Evolutionary conservation across 1,139 yeast species (phyloP).

Genomic region (Saccharomyces hybrid): DNA sequence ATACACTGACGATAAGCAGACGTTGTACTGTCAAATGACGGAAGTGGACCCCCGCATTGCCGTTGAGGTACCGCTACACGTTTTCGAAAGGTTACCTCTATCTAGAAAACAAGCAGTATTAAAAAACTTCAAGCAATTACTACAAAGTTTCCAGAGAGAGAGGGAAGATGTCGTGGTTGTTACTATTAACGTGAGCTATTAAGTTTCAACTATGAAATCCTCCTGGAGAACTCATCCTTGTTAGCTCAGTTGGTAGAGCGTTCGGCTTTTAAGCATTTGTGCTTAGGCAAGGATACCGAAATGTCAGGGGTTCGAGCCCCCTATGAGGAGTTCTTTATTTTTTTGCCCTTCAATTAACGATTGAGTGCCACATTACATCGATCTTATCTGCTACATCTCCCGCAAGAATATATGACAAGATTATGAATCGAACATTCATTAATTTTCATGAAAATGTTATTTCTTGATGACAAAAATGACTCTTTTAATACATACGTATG

Average conservation of each 20-base stretch:
- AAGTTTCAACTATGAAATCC: too few species aligned
- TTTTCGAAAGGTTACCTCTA: not conserved
- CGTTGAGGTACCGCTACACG: not conserved
- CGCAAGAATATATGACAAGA: too few species aligned
- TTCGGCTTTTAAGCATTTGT: conserved; percentile 29
- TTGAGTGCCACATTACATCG: too few species aligned
- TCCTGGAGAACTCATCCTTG: conserved; percentile 30
- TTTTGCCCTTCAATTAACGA: too few species aligned
- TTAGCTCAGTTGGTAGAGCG: conserved; percentile 35
- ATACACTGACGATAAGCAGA: not conserved
- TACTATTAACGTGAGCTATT: too few species aligned
- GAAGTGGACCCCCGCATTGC: not conserved
- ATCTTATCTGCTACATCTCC: too few species aligned
- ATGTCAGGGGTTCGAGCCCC: conserved; percentile 37
- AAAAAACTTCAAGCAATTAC: not conserved
- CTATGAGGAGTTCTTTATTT: conserved; percentile 32
- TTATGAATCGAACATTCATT: too few species aligned
- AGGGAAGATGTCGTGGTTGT: conserved; percentile 6
- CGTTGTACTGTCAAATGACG: not conserved
- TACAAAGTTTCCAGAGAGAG: not conserved
- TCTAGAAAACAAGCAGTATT: not conserved
- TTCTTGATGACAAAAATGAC: too few species aligned
- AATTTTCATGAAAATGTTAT: too few species aligned
- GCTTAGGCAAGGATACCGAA: conserved; percentile 31
- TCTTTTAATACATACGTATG: not conserved